Evolutionary conservation across 73 alveolate species (phyloP).

Genomic region (Symbiodinium natans): DNA sequence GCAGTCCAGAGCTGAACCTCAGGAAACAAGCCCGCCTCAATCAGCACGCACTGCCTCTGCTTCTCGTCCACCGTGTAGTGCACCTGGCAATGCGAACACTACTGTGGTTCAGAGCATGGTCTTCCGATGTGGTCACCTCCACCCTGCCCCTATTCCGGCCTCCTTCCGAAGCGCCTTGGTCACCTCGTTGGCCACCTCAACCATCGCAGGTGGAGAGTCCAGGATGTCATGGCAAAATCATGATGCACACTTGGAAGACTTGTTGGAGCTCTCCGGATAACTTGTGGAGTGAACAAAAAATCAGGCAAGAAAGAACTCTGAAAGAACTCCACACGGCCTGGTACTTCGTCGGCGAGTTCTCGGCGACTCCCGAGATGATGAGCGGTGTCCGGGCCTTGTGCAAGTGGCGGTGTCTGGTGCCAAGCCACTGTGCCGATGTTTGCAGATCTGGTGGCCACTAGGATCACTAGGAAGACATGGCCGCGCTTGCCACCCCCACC

Average conservation of each 20-base stretch:
- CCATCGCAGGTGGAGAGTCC: background rate
- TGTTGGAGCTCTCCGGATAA: too few relatives aligned
- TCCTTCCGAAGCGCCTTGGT: slow-evolving; percentile 41
- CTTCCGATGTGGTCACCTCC: background rate
- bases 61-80: slow-evolving; percentile 94
- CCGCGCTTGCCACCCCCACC: slow-evolving; percentile 13
- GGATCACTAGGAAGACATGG: too few relatives aligned
- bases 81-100: background rate
- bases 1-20: too few relatives aligned
- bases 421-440: too few relatives aligned
- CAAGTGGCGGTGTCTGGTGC: background rate
- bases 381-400: slow-evolving; percentile 84
- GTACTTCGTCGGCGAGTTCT: slow-evolving; percentile 79
- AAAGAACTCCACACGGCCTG: background rate
- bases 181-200: slow-evolving; percentile 80
- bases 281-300: too few relatives aligned
- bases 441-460: too few relatives aligned
- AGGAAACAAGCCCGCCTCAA: slow-evolving; percentile 18
- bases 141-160: background rate
- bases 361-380: slow-evolving; percentile 92
- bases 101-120: too few relatives aligned
- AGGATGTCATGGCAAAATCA: background rate
- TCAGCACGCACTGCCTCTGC: slow-evolving; percentile 79
- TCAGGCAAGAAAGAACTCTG: background rate
- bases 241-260: too few relatives aligned